Evolutionary conservation across 805 yeast genomes (phyloP).

Genomic region (Zygosaccharomyces bailii): DNA sequence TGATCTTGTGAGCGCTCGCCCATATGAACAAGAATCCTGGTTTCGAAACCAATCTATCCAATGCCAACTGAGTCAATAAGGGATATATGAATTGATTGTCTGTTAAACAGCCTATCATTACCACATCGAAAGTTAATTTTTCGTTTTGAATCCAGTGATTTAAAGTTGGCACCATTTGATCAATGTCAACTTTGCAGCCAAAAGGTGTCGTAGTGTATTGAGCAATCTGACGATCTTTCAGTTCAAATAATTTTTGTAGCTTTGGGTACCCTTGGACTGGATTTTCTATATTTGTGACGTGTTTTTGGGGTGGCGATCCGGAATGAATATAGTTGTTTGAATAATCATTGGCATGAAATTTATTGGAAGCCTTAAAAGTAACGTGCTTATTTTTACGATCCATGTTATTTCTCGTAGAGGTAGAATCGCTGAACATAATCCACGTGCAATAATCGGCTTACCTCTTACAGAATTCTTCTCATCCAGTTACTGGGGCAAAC

Average conservation of each 20-base stretch:
- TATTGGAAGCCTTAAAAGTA: slow-evolving; percentile 27
- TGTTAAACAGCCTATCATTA: slow-evolving; percentile 84
- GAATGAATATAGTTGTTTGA: slow-evolving; percentile 65
- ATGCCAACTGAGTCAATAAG: slow-evolving; percentile 59
- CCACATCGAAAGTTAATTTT: slow-evolving; percentile 73
- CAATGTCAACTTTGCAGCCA: slow-evolving; percentile 55
- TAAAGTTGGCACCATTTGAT: slow-evolving; percentile 54
- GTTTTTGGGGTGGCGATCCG: slow-evolving; percentile 57
- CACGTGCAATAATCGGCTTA: too few relatives aligned
- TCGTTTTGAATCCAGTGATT: slow-evolving; percentile 58
- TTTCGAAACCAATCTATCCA: slow-evolving; percentile 68
- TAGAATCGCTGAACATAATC: neutral
- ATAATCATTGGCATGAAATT: slow-evolving; percentile 62
- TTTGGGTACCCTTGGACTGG: slow-evolving; percentile 86
- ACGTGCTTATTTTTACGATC: slow-evolving; percentile 19
- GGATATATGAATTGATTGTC: slow-evolving; percentile 70
- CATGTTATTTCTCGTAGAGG: neutral
- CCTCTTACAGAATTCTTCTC: too few relatives aligned
- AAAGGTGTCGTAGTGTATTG: slow-evolving; percentile 57
- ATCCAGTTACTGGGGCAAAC: too few relatives aligned
- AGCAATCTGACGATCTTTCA: slow-evolving; percentile 58
- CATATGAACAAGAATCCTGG: slow-evolving; percentile 87
- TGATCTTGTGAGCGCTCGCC: slow-evolving; percentile 75
- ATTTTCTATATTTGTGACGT: slow-evolving; percentile 60
- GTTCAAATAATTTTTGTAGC: slow-evolving; percentile 59